These are phyloP conservation scores for Fusarium albosuccineum DNA, from an alignment of 2,329 filamentous ascomycete genomes.

Conservation along the genomic window DNA sequence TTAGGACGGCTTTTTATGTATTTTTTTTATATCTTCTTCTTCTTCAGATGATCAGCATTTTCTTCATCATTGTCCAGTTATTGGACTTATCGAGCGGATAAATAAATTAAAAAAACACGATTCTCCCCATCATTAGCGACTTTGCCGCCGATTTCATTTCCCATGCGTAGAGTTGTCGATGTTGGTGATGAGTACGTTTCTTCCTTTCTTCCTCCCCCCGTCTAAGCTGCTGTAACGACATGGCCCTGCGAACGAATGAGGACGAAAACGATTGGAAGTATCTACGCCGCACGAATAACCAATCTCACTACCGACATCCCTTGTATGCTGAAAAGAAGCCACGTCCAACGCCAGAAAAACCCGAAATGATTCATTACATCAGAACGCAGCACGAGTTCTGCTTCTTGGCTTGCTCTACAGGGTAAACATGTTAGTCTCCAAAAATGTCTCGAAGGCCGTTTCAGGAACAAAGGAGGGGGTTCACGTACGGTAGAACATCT, in stretches of 20 bases:
- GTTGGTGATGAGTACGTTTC: constrained; percentile 11
- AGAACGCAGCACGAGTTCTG: constrained; percentile 82
- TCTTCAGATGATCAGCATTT: constrained; percentile 13
- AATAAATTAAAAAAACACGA: constrained; percentile 25
- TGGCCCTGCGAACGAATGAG: constrained; percentile 41
- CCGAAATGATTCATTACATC: constrained; percentile 64
- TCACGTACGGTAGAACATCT: constrained; percentile 91
- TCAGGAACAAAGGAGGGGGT: neutral
- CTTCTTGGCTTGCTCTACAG: constrained; percentile 77
- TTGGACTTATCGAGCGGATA: constrained; percentile 16
- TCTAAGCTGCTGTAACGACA: constrained; percentile 38
- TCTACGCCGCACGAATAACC: constrained; percentile 49
- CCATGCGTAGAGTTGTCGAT: constrained; percentile 13
- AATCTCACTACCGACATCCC: constrained; percentile 49
- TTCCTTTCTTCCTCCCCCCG: constrained; percentile 14
- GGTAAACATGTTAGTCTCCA: constrained; percentile 19
- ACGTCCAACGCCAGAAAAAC: constrained; percentile 51
- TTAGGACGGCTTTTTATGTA: constrained; percentile 2
- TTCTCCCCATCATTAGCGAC: constrained; percentile 26
- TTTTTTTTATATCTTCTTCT: neutral
- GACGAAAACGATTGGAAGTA: constrained; percentile 44
- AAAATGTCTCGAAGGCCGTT: neutral
- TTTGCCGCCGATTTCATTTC: constrained; percentile 2
- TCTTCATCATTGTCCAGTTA: constrained; percentile 30
- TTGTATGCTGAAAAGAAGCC: constrained; percentile 48